Evolutionary conservation across 2,329 filamentous ascomycete species (phyloP), one percentile per base, ranked within the genome.

Genomic region (Westerdykella ornata): DNA sequence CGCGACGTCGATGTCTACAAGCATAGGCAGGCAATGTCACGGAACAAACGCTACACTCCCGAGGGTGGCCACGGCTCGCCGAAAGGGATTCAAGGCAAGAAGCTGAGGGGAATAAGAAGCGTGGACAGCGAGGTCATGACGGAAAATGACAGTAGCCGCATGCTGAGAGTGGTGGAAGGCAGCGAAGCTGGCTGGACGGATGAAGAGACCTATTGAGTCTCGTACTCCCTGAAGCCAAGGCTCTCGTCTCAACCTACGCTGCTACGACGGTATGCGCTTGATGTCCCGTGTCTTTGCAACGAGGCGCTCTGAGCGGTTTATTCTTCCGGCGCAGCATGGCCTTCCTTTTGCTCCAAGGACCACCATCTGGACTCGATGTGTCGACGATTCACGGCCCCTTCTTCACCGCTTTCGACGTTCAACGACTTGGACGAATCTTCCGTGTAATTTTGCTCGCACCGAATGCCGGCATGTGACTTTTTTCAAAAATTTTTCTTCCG

Each of bases 1-100:
- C 56, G 54, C 17, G 88, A 95, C 60, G 82, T 81, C 3, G 86
- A 92, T 46, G 75, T 80, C 8, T 94, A 94, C 65, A 87, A 87
- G 58, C 84, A 85, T 49, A 77, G 83, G 43, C 70, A 89, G 40
- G 77, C 82, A 46, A 81, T 82, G 22, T 75, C 82, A 5, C 77
- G 80, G 28, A 75, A 75, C 52, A 89, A 88, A 68, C 76, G 83
- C 35, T 73, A 77, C 35, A 65, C 65, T 20, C 65, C 63, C 18
- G 60, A 65, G 38, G 57, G 61, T 17, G 61, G 60, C 15, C 60
- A 65, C 43, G 55, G 54, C 12, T 63, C 58, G 11, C 62, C 61
- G 12, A 55, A 60, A 30, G 46, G 54, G 1, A 45, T 63, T 4
- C 54, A 62, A 29, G 63, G 62, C 50, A 67, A 65, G 52, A 62